Conservation (phyloP, 768 basidiomycete genomes). For the Rhodotorula toruloides region DNA sequence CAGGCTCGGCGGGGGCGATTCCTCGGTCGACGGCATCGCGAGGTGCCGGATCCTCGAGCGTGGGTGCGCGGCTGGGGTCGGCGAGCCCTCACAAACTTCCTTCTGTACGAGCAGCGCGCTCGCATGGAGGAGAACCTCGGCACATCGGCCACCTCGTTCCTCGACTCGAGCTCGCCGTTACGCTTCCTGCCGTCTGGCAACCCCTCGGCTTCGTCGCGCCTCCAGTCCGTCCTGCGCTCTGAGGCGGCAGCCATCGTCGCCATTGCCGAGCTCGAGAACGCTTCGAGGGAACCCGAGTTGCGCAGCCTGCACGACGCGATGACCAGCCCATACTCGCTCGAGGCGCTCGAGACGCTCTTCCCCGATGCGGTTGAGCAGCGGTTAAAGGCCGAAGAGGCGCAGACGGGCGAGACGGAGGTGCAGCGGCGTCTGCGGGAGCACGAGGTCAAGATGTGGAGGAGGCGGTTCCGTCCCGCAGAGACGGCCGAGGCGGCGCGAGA, state of each 20-base stretch:
- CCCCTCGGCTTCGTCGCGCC: not conserved
- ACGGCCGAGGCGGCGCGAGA: too few species aligned
- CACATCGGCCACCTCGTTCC: not conserved
- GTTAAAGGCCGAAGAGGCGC: not conserved
- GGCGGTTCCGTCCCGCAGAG: too few species aligned
- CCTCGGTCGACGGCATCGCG: slow-evolving; percentile 6
- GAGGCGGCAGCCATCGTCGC: slow-evolving; percentile 32
- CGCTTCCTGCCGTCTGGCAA: not conserved
- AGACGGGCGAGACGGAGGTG: not conserved
- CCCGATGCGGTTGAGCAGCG: too few species aligned
- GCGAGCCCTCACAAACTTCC: slow-evolving; percentile 27
- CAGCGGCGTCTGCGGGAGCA: too few species aligned
- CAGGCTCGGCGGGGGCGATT: slow-evolving; percentile 26
- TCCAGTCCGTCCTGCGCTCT: slow-evolving; percentile 11
- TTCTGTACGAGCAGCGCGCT: slow-evolving; percentile 2
- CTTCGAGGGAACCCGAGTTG: slow-evolving; percentile 14
- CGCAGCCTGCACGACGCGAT: slow-evolving; percentile 21
- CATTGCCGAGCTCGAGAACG: slow-evolving; percentile 30
- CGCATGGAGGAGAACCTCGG: slow-evolving; percentile 1
- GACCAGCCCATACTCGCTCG: not conserved
- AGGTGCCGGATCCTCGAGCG: not conserved
- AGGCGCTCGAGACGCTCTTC: slow-evolving; percentile 17
- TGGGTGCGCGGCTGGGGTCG: slow-evolving; percentile 32
- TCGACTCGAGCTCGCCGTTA: not conserved
- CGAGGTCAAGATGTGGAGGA: too few species aligned